Conservation (phyloP, 352 stramenopile genomes). For the Pythium dissimile region DNA sequence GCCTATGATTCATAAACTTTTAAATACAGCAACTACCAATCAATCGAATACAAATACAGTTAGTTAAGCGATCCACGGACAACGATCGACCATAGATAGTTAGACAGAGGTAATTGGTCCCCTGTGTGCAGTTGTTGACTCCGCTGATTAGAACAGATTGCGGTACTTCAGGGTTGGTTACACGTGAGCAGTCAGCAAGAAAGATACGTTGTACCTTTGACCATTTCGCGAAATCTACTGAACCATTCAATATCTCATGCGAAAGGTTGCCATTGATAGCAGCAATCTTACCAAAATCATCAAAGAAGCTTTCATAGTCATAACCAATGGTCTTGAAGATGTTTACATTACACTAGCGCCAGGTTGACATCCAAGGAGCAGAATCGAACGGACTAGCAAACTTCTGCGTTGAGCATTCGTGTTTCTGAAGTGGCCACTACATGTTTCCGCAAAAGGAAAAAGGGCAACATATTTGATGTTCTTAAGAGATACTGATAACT, state of each 20-base stretch:
- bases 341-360: constrained; percentile 24
- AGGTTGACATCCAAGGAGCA: constrained; percentile 25
- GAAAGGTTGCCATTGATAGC: constrained; percentile 25
- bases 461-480: constrained; percentile 24
- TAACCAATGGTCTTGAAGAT: constrained; percentile 27
- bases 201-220: constrained; percentile 13
- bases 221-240: constrained; percentile 24
- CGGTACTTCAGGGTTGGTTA: constrained; percentile 14
- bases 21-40: no score
- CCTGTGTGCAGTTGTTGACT: constrained; percentile 11
- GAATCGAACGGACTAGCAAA: constrained; percentile 26
- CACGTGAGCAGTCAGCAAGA: constrained; percentile 18
- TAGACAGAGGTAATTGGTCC: not conserved
- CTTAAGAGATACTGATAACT: constrained; percentile 14
- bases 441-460: constrained; percentile 21
- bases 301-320: constrained; percentile 17
- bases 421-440: not conserved
- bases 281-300: constrained; percentile 22
- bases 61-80: constrained; percentile 10
- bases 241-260: constrained; percentile 19
- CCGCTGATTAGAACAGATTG: constrained; percentile 2
- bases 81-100: constrained; percentile 1
- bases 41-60: no score
- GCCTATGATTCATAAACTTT: no score
- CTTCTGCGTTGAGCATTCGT: not conserved